A percentile compares a stretch with the other conserved stretches of the same genome.
Conservation (phyloP, 257 asterid genomes). For the Dorcoceras hygrometricum region DNA sequence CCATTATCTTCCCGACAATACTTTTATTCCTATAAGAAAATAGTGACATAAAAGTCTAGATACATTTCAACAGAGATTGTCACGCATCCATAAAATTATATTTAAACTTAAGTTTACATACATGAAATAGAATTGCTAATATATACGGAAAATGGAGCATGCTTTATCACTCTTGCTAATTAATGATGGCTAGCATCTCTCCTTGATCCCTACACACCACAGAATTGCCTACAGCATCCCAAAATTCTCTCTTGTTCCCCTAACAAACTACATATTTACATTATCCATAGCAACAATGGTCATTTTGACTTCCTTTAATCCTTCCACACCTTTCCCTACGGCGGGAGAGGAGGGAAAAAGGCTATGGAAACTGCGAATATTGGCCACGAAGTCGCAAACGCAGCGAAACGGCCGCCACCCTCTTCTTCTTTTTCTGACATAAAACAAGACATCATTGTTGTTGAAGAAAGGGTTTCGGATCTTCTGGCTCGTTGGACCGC, state of each 20-base stretch:
- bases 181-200: no score
- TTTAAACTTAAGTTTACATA: no score
- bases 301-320: neutral
- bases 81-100: no score
- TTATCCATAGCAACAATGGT: neutral
- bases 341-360: neutral
- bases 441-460: neutral
- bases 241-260: neutral
- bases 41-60: no score
- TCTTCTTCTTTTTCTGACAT: conserved; percentile 2
- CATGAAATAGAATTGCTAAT: no score
- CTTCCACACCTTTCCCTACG: neutral
- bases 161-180: no score
- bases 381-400: no score
- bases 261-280: neutral
- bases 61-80: no score
- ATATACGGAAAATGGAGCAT: no score
- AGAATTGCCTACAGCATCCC: neutral
- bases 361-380: conserved; percentile 20
- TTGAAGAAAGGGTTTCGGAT: conserved; percentile 32
- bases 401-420: neutral
- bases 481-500: conserved; percentile 41
- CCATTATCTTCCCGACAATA: no score
- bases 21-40: no score
- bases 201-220: neutral